Base-by-base conservation (phyloP, 1,139 yeast genomes). In the Magnusiomyces starmeri region DNA sequence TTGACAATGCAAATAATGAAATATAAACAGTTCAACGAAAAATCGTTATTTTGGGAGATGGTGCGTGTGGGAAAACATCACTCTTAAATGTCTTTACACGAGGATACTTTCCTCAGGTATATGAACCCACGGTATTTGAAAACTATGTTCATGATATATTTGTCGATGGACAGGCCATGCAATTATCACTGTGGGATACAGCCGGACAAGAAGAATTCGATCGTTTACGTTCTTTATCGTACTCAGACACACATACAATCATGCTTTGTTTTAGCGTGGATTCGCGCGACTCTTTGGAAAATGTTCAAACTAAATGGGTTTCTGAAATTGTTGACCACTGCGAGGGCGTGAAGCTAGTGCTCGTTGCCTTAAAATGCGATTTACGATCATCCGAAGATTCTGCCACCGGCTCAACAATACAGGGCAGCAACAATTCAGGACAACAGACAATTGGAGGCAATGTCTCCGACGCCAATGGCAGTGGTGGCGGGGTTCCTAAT, bases 161-260 rank as follows among this genome's bases (percentile, higher is more conserved):
- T 71, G 89, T 92, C 54, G 98, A 92, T 68, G 94, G 94, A 47
- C 90, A 88, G 68, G 89, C 94, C 50, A 86, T 92, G 62, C 95
- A 90, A 65, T 73, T 92, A 57, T 88, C 97, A 26, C 75, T 92
- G 53, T 92, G 98, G 98, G 98, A 92, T 67, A 92, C 98, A 4
- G 98, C 98, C 3, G 98, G 98, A 6, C 98, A 92, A 73, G 98
- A 92, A 71, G 98, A 92, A 71, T 92, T 90, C 65, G 98, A 92
- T 68, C 77, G 97, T 57, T 75, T 90, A 65, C 79, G 97, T 65
- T 85, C 96, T 1, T 74, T 90, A 58, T 84, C 95, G 42, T 92
- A 92, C 68, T 83, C 94, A 21, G 98, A 92, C 67, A 92, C 98
- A 4, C 97, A 92, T 70, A 88, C 96, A 62, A 90, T 92, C 62